A percentile compares a stretch with the other conserved stretches of the same genome.
phyloP scores from a whole-genome alignment of 2,329 filamentous ascomycete species.

The Alternaria hordeiaustralica region DNA sequence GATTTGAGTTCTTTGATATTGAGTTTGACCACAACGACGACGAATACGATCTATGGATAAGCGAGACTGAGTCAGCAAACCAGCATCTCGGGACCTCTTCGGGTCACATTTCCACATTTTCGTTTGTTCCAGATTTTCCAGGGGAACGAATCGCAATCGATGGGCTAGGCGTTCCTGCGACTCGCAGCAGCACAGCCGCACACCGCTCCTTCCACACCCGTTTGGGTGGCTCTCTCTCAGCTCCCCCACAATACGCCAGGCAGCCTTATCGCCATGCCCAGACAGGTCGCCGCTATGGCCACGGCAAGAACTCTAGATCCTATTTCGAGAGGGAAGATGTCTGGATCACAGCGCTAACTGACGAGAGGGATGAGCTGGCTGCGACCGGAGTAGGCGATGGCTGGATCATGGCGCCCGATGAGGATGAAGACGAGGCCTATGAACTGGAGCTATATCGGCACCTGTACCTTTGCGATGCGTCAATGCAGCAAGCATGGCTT shows the following conservation, averaged over 20 bases:
- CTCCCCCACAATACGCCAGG: constrained; percentile 4
- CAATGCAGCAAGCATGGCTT: neutral
- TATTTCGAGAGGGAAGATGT: neutral
- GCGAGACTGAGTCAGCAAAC: constrained; percentile 1
- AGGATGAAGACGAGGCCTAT: neutral
- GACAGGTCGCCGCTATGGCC: neutral
- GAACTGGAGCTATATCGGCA: neutral
- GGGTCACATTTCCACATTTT: neutral
- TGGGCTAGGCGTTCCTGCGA: neutral
- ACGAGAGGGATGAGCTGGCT: neutral
- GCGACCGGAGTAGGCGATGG: neutral
- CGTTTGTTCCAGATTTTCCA: neutral
- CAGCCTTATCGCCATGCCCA: neutral
- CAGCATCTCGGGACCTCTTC: neutral
- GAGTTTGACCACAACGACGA: neutral
- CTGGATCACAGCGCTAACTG: neutral
- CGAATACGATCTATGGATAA: neutral
- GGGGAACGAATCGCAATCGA: neutral
- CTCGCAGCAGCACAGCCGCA: constrained; percentile 7
- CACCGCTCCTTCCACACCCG: constrained; percentile 7
- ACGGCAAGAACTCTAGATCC: neutral
- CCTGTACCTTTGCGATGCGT: neutral
- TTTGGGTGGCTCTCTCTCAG: neutral
- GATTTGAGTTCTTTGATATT: constrained; percentile 1
- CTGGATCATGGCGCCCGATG: neutral